A percentile compares a stretch with the other conserved stretches of the same genome.
These are phyloP conservation scores for Zygoascus bituminiphila DNA, from an alignment of 805 yeast genomes.

Conservation along the genomic window DNA sequence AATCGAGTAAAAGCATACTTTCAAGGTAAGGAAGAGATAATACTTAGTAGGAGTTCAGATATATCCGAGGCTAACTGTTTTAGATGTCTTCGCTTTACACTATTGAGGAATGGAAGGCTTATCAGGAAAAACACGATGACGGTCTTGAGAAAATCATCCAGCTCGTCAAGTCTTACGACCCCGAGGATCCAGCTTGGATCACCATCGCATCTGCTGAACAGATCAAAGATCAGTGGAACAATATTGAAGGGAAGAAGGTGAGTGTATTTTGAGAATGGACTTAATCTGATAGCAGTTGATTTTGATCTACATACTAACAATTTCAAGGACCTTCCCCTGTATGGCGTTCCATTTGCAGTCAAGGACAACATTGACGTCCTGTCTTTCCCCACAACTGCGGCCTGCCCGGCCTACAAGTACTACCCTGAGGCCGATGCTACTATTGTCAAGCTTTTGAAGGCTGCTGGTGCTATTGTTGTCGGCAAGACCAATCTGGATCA, in stretches of 20 bases:
- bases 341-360: slow-evolving; percentile 92
- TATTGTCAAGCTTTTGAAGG: slow-evolving; percentile 61
- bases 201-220: slow-evolving; percentile 58
- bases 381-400: slow-evolving; percentile 83
- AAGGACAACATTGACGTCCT: slow-evolving; percentile 91
- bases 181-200: slow-evolving; percentile 86
- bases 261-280: too few species aligned
- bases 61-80: too few species aligned
- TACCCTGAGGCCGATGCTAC: slow-evolving; percentile 65
- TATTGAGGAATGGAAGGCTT: slow-evolving; percentile 64
- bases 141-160: slow-evolving; percentile 44
- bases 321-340: slow-evolving; percentile 42
- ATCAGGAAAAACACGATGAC: slow-evolving; percentile 49
- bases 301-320: background rate
- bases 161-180: slow-evolving; percentile 27
- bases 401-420: slow-evolving; percentile 80
- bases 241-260: slow-evolving; percentile 25
- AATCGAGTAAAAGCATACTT: too few species aligned
- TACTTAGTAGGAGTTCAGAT: too few species aligned
- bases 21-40: too few species aligned
- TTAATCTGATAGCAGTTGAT: too few species aligned
- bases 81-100: slow-evolving; percentile 58
- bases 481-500: slow-evolving; percentile 96
- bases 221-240: slow-evolving; percentile 70
- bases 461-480: slow-evolving; percentile 85